Conservation (phyloP, 2,329 filamentous ascomycete genomes). For the Hypoxylon sp. region DNA sequence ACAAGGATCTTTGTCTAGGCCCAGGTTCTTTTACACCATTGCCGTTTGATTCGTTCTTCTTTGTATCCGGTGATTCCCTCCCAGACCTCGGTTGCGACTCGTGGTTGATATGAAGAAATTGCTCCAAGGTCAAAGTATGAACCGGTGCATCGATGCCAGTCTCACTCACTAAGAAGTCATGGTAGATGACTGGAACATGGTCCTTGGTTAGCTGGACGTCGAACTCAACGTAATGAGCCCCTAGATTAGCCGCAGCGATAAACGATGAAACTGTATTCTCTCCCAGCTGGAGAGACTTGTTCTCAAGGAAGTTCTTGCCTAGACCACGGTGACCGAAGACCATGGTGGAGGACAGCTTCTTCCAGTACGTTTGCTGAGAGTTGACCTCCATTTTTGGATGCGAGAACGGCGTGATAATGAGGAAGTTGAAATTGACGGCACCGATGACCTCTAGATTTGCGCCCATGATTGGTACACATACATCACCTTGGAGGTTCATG, state of each 20-base stretch:
- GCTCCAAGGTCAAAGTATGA: slow-evolving; percentile 93
- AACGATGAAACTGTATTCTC: slow-evolving; percentile 98
- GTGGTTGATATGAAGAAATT: slow-evolving; percentile 90
- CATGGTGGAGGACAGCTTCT: slow-evolving; percentile 90
- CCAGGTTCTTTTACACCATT: slow-evolving; percentile 53
- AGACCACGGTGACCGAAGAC: slow-evolving; percentile 80
- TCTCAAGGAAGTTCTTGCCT: slow-evolving; percentile 89
- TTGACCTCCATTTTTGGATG: slow-evolving; percentile 96
- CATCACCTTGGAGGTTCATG: slow-evolving; percentile 93
- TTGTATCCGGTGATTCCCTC: slow-evolving; percentile 48
- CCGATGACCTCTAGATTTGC: slow-evolving; percentile 92
- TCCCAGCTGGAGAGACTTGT: slow-evolving; percentile 91
- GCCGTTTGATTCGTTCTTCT: slow-evolving; percentile 49
- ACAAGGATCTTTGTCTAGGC: slow-evolving; percentile 66
- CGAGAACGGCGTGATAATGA: slow-evolving; percentile 93
- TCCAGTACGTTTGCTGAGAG: slow-evolving; percentile 95
- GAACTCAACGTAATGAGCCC: slow-evolving; percentile 81
- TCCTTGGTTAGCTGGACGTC: slow-evolving; percentile 99
- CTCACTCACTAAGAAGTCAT: slow-evolving; percentile 97
- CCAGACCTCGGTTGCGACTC: slow-evolving; percentile 64
- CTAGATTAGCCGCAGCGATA: slow-evolving; percentile 94
- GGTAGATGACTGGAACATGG: slow-evolving; percentile 97
- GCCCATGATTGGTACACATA: slow-evolving; percentile 91
- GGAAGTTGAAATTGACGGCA: slow-evolving; percentile 95
- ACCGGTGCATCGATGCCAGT: slow-evolving; percentile 97